phyloP scores from a whole-genome alignment of 345 rosid species.

The Pistacia integerrima region DNA sequence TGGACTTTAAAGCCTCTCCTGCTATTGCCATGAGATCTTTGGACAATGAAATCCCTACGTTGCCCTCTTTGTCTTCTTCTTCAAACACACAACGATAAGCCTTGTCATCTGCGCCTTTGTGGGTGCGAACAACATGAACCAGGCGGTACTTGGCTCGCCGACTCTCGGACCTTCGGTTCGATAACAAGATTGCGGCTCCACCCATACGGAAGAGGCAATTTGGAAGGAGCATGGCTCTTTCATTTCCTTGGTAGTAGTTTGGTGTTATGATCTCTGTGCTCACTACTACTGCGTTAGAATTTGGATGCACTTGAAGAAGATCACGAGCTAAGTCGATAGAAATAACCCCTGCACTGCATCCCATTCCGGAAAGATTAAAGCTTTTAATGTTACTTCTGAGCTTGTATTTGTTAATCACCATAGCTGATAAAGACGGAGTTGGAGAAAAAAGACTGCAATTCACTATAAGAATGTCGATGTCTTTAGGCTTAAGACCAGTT shows the following conservation, averaged over 20 bases:
- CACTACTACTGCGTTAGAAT: constrained; percentile 62
- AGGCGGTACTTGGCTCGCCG: constrained; percentile 68
- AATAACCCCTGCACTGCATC: constrained; percentile 77
- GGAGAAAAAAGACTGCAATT: constrained; percentile 80
- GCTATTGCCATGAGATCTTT: constrained; percentile 85
- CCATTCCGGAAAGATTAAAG: constrained; percentile 84
- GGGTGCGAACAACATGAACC: constrained; percentile 77
- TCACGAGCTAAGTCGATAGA: constrained; percentile 74
- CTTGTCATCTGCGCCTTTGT: constrained; percentile 74
- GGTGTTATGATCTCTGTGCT: constrained; percentile 82
- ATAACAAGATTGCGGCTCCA: constrained; percentile 61
- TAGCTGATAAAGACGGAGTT: constrained; percentile 73
- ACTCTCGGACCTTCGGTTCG: constrained; percentile 59
- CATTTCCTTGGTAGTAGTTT: constrained; percentile 67
- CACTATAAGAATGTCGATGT: constrained; percentile 66
- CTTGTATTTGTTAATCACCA: constrained; percentile 79
- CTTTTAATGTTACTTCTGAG: constrained; percentile 78
- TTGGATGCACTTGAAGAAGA: constrained; percentile 69
- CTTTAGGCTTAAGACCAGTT: constrained; percentile 66
- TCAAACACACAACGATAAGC: constrained; percentile 68
- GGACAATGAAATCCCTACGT: constrained; percentile 62
- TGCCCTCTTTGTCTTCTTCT: constrained; percentile 68
- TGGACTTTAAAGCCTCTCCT: constrained; percentile 74
- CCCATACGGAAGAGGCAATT: constrained; percentile 92
- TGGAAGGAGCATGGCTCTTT: constrained; percentile 77